Conservation (phyloP, 345 rosid species). For the Murraya koenigii region DNA sequence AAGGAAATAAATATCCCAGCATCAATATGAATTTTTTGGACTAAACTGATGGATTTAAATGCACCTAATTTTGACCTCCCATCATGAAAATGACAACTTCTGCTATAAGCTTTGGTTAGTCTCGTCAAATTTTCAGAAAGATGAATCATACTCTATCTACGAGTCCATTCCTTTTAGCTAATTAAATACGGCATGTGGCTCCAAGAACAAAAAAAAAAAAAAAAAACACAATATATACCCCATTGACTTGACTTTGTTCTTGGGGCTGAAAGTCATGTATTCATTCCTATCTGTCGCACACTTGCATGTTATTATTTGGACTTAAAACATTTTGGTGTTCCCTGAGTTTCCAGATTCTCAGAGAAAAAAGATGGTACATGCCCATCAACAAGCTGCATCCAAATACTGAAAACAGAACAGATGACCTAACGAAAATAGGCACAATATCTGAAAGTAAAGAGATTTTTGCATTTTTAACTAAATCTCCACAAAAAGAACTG, state of each 20-base stretch:
- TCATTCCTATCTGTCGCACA: neutral
- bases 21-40: neutral
- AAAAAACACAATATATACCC: neutral
- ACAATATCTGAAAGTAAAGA: neutral
- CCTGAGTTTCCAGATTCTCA: neutral
- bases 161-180: neutral
- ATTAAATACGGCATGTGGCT: neutral
- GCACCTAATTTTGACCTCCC: no score
- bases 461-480: neutral
- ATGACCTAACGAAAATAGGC: no score
- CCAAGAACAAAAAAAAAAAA: neutral
- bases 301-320: neutral
- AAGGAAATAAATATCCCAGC: neutral
- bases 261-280: neutral
- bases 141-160: neutral
- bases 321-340: neutral
- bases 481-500: neutral
- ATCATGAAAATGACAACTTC: neutral
- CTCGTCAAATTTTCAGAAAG: neutral
- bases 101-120: neutral
- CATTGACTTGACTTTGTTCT: neutral
- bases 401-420: constrained; percentile 2
- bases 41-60: no score
- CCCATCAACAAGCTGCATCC: neutral
- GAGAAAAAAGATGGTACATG: neutral